These are phyloP conservation scores for Castanea sativa DNA, from an alignment of 306 rosid species.

Conservation along the genomic window DNA sequence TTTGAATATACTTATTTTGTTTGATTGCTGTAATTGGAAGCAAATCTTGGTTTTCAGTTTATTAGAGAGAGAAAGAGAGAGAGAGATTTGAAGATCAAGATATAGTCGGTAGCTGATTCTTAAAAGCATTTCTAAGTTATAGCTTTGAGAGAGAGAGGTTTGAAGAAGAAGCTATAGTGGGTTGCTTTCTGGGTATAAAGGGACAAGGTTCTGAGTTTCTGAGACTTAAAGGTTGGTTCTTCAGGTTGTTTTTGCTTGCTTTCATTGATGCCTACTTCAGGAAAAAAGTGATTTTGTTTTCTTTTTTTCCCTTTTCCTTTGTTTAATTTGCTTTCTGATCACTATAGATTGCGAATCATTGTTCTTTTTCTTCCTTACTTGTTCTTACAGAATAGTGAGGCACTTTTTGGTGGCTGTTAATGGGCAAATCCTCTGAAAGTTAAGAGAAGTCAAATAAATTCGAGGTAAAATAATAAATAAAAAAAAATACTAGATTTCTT, in stretches of 20 bases:
- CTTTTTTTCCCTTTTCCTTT: constrained; percentile 3
- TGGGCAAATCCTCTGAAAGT: constrained; percentile 25
- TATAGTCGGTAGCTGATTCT: constrained; percentile 25
- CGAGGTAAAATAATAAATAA: constrained; percentile 35
- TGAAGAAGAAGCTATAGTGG: constrained; percentile 49
- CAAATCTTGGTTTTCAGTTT: constrained; percentile 8
- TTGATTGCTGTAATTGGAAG: constrained; percentile 48
- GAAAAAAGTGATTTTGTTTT: constrained; percentile 17
- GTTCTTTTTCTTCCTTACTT: constrained; percentile 6
- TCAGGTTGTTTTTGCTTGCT: constrained; percentile 30
- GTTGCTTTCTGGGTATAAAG: constrained; percentile 26
- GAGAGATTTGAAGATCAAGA: constrained; percentile 25
- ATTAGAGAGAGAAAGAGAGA: not conserved
- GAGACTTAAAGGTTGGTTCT: constrained; percentile 76
- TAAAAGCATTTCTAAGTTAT: constrained; percentile 11
- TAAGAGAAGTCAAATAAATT: constrained; percentile 34
- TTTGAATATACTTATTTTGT: constrained; percentile 21
- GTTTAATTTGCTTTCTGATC: constrained; percentile 1
- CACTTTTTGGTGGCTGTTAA: constrained; percentile 22
- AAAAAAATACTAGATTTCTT: not conserved
- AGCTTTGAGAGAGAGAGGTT: constrained; percentile 27
- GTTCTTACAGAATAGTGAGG: constrained; percentile 16
- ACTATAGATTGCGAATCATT: not conserved
- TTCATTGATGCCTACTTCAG: constrained; percentile 40
- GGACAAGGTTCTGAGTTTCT: constrained; percentile 33